Base-by-base conservation (phyloP, 345 rosid species). In the Populus simonii region DNA sequence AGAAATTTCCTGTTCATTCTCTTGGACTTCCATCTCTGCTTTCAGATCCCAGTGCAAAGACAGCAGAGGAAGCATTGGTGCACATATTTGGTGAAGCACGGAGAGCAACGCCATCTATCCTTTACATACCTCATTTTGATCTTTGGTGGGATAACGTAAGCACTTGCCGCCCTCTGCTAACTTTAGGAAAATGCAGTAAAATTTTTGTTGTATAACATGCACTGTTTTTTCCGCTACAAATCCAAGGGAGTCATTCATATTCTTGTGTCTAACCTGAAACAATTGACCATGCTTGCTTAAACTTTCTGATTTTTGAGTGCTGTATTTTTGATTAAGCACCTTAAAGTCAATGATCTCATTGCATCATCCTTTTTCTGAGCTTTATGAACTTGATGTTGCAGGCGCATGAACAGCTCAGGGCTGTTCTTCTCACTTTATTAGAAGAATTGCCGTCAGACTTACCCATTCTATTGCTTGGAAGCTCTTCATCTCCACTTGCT, bases 111-210 rank as follows among this genome's bases (percentile, higher is more conserved):
- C 98, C 99, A 35, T 96, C 99, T 31, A 89, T 96, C 78, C 93
- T 96, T 75, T 93, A 96, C 77, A 85, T 96, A 79, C 93, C 98
- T 9, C 94, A 93, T 80, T 93, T 96, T 73, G 85, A 90, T 79
- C 96, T 93, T 82, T 96, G 99, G 99, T 93, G 99, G 99, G 99
- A 96, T 73, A 93, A 88, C 68, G 99, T 93, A 89, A 85, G 92
- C 85, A 71, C 72, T 38, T 78, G n/a, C 68, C 68, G 80, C 80
- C 9, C 65, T 39, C 53, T 36, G 8, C 5, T 22, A 57, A 9
- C 63, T n/a, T 9, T n/a, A n/a, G 63, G 63, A 57, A n/a, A 57
- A 57, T 57, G 63, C 63, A 57, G 13, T 57, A n/a, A n/a, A n/a
- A 4, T 49, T 75, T 74, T 62, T 36, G 41, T 36, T 25, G 12